These are phyloP conservation scores for Eudorina sp. DNA, from an alignment of 139 green algal genomes.

Conservation along the genomic window DNA sequence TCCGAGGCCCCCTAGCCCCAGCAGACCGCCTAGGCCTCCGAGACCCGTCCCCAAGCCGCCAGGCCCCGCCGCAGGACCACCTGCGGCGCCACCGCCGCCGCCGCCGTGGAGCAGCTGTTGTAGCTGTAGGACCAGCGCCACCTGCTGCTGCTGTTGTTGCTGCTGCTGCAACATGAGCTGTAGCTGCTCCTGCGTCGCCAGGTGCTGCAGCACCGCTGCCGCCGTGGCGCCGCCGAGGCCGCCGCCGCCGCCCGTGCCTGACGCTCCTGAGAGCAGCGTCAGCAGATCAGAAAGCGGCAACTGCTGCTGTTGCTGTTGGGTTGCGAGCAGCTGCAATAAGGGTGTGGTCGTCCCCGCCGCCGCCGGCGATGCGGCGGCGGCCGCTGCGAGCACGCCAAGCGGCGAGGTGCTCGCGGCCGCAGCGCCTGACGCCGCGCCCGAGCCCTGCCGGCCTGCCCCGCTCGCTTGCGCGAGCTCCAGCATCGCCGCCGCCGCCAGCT, in stretches of 20 bases:
- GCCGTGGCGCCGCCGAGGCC: background rate
- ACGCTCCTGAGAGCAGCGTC: background rate
- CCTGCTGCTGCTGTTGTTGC: slow-evolving; percentile 24
- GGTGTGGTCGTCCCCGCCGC: background rate
- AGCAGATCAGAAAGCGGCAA: background rate
- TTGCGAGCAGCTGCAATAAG: slow-evolving; percentile 12
- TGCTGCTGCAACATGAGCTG: slow-evolving; percentile 7
- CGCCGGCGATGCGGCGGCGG: background rate
- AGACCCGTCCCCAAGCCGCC: background rate
- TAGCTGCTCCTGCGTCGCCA: slow-evolving; percentile 15
- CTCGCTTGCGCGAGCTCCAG: background rate
- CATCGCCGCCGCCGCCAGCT: slow-evolving; percentile 7
- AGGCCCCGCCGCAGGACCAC: background rate
- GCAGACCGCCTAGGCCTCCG: background rate
- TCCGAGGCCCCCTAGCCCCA: background rate
- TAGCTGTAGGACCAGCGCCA: background rate
- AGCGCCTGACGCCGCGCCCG: background rate
- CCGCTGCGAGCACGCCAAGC: background rate
- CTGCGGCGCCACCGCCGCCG: background rate
- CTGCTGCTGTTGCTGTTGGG: slow-evolving; percentile 10
- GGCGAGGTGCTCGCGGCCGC: background rate
- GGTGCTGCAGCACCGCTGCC: background rate
- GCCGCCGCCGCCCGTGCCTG: background rate
- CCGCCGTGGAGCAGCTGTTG: slow-evolving; percentile 17
- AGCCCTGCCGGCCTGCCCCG: background rate